phyloP scores from a whole-genome alignment of 2,329 filamentous ascomycete species.

The Xylariaceae sp. region DNA sequence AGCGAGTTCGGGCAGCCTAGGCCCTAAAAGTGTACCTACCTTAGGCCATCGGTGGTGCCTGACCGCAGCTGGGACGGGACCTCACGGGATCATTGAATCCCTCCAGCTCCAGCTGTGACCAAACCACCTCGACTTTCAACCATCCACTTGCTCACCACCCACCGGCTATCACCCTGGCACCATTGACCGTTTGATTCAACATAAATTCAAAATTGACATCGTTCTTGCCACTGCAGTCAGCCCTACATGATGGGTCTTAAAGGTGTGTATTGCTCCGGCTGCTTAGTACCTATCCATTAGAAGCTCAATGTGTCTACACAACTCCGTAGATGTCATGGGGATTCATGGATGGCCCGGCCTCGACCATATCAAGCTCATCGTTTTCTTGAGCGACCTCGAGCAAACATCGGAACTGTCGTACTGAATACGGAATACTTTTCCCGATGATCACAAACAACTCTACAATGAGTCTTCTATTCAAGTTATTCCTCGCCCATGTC shows the following conservation, averaged over 20 bases:
- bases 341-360: slow-evolving; percentile 42
- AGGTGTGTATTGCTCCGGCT: slow-evolving; percentile 53
- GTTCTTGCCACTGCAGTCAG: slow-evolving; percentile 48
- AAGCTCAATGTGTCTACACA: slow-evolving; percentile 58
- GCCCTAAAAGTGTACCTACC: background rate
- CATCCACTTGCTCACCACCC: slow-evolving; percentile 42
- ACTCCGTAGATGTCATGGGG: slow-evolving; percentile 52
- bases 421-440: too few relatives aligned
- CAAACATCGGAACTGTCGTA: too few relatives aligned
- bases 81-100: too few relatives aligned
- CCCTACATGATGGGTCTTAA: slow-evolving; percentile 36
- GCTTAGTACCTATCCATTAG: slow-evolving; percentile 37
- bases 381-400: too few relatives aligned
- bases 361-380: too few relatives aligned
- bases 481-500: too few relatives aligned
- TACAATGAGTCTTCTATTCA: too few relatives aligned
- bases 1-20: too few relatives aligned
- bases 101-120: slow-evolving; percentile 35
- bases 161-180: slow-evolving; percentile 48
- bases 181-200: slow-evolving; percentile 53
- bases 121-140: slow-evolving; percentile 48
- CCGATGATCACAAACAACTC: too few relatives aligned
- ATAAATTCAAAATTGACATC: slow-evolving; percentile 58
- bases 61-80: too few relatives aligned
- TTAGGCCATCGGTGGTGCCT: too few relatives aligned